Percentiles rank a stretch among this genome's conserved stretches.
Evolutionary conservation across 148 eudicot species (phyloP).

Genomic region (Silene latifolia): DNA sequence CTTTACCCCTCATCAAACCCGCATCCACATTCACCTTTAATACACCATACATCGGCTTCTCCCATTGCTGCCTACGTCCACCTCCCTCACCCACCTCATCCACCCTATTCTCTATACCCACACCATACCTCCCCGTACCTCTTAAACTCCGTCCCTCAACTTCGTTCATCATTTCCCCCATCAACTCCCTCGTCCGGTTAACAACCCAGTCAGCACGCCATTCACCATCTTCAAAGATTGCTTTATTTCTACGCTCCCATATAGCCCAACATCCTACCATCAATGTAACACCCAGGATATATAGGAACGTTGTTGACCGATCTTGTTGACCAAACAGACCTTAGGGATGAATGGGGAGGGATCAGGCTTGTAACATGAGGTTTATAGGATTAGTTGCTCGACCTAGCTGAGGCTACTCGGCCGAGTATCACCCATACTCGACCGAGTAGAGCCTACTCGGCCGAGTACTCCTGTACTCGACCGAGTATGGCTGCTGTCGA

Average conservation of each 20-base stretch:
- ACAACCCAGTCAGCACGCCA: neutral
- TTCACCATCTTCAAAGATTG: neutral
- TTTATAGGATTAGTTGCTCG: too few relatives aligned
- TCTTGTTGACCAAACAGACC: too few relatives aligned
- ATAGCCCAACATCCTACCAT: neutral
- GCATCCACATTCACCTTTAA: neutral
- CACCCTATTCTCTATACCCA: neutral
- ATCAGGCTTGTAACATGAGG: too few relatives aligned
- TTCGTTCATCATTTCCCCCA: neutral
- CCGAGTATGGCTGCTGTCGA: too few relatives aligned
- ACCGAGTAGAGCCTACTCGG: too few relatives aligned
- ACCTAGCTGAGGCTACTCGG: too few relatives aligned
- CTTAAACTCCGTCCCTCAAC: neutral
- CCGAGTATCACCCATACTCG: too few relatives aligned
- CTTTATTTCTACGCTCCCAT: neutral
- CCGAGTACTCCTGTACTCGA: too few relatives aligned
- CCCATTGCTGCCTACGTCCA: neutral
- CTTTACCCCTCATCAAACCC: neutral
- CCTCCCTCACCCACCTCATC: too few relatives aligned
- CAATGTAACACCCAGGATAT: too few relatives aligned
- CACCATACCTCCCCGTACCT: neutral
- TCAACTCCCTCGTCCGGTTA: neutral
- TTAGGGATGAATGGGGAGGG: too few relatives aligned
- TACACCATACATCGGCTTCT: neutral
- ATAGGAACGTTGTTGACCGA: too few relatives aligned